Conservation (phyloP, 768 basidiomycete species). For the Suillus placidus region DNA sequence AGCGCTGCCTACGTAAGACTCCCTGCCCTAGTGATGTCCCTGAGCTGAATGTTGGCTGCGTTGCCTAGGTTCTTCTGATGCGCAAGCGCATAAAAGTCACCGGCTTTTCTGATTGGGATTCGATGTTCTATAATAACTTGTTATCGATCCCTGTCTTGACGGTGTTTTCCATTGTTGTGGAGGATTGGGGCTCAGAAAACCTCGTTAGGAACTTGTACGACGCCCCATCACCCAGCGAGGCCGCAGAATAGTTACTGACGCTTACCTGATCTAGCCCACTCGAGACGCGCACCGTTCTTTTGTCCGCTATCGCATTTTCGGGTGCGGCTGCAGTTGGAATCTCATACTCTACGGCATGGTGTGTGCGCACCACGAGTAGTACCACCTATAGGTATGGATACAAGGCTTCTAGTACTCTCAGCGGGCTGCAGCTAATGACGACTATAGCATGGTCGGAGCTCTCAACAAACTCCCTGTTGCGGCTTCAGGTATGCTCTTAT, state of each 20-base stretch:
- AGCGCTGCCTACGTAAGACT: slow-evolving; percentile 85
- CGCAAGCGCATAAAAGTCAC: slow-evolving; percentile 94
- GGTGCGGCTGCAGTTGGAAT: slow-evolving; percentile 98
- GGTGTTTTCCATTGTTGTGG: slow-evolving; percentile 78
- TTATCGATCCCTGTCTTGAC: slow-evolving; percentile 90
- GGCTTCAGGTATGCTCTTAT: slow-evolving; percentile 98
- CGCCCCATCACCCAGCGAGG: background rate
- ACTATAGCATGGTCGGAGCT: slow-evolving; percentile 88
- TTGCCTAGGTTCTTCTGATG: slow-evolving; percentile 85
- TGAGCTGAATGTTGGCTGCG: slow-evolving; percentile 6
- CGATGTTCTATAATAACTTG: slow-evolving; percentile 99
- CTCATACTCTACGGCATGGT: slow-evolving; percentile 99
- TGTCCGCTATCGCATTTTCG: slow-evolving; percentile 91
- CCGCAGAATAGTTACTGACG: slow-evolving; percentile 2
- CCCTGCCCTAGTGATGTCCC: background rate
- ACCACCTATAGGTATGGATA: slow-evolving; percentile 89
- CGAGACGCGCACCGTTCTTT: slow-evolving; percentile 73
- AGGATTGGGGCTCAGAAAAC: slow-evolving; percentile 87
- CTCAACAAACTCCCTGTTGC: slow-evolving; percentile 98
- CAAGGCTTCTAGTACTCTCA: background rate
- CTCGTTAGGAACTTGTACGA: slow-evolving; percentile 87
- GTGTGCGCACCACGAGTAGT: slow-evolving; percentile 91
- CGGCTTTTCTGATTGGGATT: slow-evolving; percentile 97
- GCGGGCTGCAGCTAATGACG: slow-evolving; percentile 9
- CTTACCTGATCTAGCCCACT: slow-evolving; percentile 60